Base-by-base conservation (phyloP, 176 grass and related monocot genomes). In the Bonia amplexicaulis region DNA sequence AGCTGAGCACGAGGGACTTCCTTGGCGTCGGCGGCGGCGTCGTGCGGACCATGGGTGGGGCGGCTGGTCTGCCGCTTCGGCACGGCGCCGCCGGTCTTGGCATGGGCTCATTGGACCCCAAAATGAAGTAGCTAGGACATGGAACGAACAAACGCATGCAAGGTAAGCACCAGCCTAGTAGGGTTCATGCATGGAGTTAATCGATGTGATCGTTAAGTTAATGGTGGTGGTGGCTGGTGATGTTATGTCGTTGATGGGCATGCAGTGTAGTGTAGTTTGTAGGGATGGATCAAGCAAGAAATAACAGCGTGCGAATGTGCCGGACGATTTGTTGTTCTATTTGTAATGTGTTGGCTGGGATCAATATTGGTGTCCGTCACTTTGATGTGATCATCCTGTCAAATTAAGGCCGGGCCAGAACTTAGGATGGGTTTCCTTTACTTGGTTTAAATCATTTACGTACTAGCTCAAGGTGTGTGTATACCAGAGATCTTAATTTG, bases 1-100 rank as follows among this genome's bases (percentile, higher is more conserved):
- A 89, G 85, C 79, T 77, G 53, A 88, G 91, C 69, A 97, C 94
- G 19, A 92, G 94, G 26, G 94, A 97, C 66, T 97, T 97, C 81
- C 91, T 97, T 9, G 94, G 94, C 22, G 91, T 94, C 60, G 89
- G 91, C 9, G 84, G 76, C 74, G 78, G 81, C 86, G 89, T 92
- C 49, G 62, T 94, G 65, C 88, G 90, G 47, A 78, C 83, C 67
- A 83, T 93, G 54, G 69, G 51, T 44, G 75, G 84, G 49, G 80
- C 58, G 26, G 54, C 59, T 7, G 88, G 69, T 52, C 67, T 86
- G 16, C 67, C 45, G 62, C 54, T 78, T 15, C 79, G 51, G 80
- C 88, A 73, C 81, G 74, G 70, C 48, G 69, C 33, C 77, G 52
- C 40, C 10, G 84, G 89, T 2, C 27, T 90, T 37, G 89, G 87